phyloP scores from a whole-genome alignment of 176 grass and related monocot species.

The Oryza brachyantha region DNA sequence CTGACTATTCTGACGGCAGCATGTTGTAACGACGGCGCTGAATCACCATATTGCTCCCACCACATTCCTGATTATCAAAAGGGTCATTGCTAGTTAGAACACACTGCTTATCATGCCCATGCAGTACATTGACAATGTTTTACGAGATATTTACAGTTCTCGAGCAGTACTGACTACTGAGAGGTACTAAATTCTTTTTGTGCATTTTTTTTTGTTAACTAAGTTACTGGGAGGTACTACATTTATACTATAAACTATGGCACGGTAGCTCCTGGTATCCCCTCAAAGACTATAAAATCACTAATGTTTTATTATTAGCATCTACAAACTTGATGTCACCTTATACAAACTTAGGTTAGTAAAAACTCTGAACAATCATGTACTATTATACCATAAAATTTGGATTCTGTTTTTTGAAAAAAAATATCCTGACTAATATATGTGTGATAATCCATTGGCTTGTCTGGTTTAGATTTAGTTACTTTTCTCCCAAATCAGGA shows the following conservation, averaged over 20 bases:
- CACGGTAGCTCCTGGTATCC: no score
- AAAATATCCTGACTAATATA: neutral
- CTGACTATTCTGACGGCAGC: slow-evolving; percentile 85
- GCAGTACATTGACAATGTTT: neutral
- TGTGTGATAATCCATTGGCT: neutral
- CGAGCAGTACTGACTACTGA: no score
- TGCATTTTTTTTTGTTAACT: no score
- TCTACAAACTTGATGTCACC: neutral
- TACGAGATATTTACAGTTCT: no score
- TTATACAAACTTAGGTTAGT: neutral
- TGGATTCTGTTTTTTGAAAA: neutral
- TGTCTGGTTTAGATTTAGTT: neutral
- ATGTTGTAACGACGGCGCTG: slow-evolving; percentile 66
- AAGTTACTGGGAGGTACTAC: no score
- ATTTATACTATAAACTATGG: no score
- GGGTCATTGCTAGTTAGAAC: neutral
- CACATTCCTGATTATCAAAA: slow-evolving; percentile 63
- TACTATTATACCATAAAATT: neutral
- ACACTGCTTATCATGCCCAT: neutral
- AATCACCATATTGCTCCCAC: slow-evolving; percentile 97
- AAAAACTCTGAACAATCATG: neutral
- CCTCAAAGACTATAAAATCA: no score
- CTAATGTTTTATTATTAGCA: no score
- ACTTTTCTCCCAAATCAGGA: neutral
- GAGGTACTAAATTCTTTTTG: no score